A percentile compares a stretch with the other conserved stretches of the same genome.
phyloP scores from a whole-genome alignment of 345 rosid species.

The Gossypium thurberi region DNA sequence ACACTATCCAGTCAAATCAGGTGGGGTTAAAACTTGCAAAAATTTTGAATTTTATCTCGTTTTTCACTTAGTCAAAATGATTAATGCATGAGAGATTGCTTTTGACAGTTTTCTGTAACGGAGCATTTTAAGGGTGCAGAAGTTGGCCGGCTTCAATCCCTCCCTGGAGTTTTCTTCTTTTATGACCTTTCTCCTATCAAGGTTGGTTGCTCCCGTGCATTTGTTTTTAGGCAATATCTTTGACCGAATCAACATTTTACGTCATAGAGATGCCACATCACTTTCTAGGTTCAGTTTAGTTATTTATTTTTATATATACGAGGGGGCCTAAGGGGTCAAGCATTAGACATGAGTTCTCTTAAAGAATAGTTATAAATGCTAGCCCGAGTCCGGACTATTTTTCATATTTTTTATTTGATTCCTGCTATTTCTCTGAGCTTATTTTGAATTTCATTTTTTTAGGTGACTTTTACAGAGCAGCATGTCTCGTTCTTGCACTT shows the following conservation, averaged over 20 bases:
- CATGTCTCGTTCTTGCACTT: slow-evolving; percentile 92
- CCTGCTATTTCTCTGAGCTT: not conserved
- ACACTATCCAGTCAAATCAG: slow-evolving; percentile 90
- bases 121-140: slow-evolving; percentile 76
- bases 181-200: slow-evolving; percentile 98
- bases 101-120: slow-evolving; percentile 79
- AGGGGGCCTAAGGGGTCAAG: not conserved
- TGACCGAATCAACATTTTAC: not conserved
- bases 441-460: slow-evolving; percentile 17
- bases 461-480: slow-evolving; percentile 83
- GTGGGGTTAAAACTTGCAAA: slow-evolving; percentile 18
- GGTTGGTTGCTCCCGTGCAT: slow-evolving; percentile 33
- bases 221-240: not conserved
- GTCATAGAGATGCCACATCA: not conserved
- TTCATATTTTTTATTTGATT: not conserved
- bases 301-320: not conserved
- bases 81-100: slow-evolving; percentile 9
- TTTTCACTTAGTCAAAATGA: slow-evolving; percentile 11
- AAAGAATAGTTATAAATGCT: not conserved
- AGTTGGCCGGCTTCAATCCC: slow-evolving; percentile 60
- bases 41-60: not conserved
- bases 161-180: slow-evolving; percentile 95
- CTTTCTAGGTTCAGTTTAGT: not conserved
- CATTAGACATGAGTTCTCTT: not conserved
- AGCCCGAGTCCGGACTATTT: not conserved